Base-by-base conservation (phyloP, 2,329 filamentous ascomycete species). In the Fusarium sp. region DNA sequence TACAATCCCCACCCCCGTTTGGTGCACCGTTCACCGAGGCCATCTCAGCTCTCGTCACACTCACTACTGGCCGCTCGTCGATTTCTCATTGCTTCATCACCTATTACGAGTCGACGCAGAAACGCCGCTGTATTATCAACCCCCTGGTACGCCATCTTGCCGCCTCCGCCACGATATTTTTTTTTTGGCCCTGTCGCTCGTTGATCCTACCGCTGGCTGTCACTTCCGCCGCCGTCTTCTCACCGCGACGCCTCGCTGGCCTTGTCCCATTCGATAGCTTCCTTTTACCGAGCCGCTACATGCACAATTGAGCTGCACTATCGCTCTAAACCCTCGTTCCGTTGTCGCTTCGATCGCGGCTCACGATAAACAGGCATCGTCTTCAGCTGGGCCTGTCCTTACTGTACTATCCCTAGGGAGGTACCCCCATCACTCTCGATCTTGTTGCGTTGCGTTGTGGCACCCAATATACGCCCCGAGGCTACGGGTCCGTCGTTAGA, bases 401-500 rank as follows among this genome's bases (percentile, higher is more conserved):
- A 41, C 46, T 42, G 39, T 53, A 53, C 52, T 47, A 59, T 59
- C 52, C 51, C 54, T 56, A 68, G 69, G 61, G 61, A 72, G 68
- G 64, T 67, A 61, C 65, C 64, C 64, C 64, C 67, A 61, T 61
- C 53, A 43, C 49, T 46, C 61, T 61, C 38, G 64, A 62, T 49
- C 61, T 69, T 41, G 45, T 57, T 63, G 61, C 56, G 61, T 41
- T 70, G 70, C 56, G 61, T 41, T 70, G 70, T 71, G 68, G 67
- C 63, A 71, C 68, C 49, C 68, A 57, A 61, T 63, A 59, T 57
- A 61, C 59, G 53, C 66, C 65, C 67, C 71, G 65, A 70, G 70
- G 67, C 68, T 72, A 71, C 69, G 69, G 69, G 71, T 68, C 70
- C 66, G 66, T 75, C 69, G 68, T 66, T 65, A 72, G 70, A 73